A percentile compares a stretch with the other conserved stretches of the same genome.
Evolutionary conservation across 345 rosid genomes (phyloP).

Genomic region (Syzygium grande): DNA sequence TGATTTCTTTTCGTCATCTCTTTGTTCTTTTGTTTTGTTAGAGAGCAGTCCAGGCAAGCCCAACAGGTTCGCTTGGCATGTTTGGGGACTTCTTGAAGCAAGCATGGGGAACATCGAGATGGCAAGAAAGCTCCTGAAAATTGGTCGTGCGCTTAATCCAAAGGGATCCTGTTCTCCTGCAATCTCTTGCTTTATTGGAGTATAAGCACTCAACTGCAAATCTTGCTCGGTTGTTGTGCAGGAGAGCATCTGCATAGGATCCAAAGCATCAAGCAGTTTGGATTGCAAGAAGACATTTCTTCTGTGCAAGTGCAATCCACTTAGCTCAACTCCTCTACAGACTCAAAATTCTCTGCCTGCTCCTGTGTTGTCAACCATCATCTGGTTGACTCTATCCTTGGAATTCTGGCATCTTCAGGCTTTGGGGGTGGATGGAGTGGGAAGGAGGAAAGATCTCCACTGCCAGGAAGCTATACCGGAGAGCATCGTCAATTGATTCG

Average conservation of each 20-base stretch:
- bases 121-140: slow-evolving; percentile 82
- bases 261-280: slow-evolving; percentile 91
- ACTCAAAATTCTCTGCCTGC: neutral
- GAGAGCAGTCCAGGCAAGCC: slow-evolving; percentile 96
- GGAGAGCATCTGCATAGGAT: slow-evolving; percentile 77
- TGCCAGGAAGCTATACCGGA: slow-evolving; percentile 79
- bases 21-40: slow-evolving; percentile 7
- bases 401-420: slow-evolving; percentile 39
- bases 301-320: neutral
- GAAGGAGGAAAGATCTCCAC: slow-evolving; percentile 78
- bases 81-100: slow-evolving; percentile 93
- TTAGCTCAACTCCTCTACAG: neutral
- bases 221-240: slow-evolving; percentile 61
- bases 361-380: neutral
- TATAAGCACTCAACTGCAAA: slow-evolving; percentile 75
- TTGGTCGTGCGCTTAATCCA: slow-evolving; percentile 82
- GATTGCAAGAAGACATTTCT: slow-evolving; percentile 55
- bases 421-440: slow-evolving; percentile 99
- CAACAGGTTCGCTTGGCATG: slow-evolving; percentile 97
- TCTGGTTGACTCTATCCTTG: neutral
- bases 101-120: slow-evolving; percentile 54
- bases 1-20: neutral
- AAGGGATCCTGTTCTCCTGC: slow-evolving; percentile 89
- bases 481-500: slow-evolving; percentile 63
- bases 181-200: slow-evolving; percentile 87